Evolutionary conservation across 805 yeast species (phyloP), one percentile per base, ranked within the genome.

Genomic region (Yamadazyma sp.): DNA sequence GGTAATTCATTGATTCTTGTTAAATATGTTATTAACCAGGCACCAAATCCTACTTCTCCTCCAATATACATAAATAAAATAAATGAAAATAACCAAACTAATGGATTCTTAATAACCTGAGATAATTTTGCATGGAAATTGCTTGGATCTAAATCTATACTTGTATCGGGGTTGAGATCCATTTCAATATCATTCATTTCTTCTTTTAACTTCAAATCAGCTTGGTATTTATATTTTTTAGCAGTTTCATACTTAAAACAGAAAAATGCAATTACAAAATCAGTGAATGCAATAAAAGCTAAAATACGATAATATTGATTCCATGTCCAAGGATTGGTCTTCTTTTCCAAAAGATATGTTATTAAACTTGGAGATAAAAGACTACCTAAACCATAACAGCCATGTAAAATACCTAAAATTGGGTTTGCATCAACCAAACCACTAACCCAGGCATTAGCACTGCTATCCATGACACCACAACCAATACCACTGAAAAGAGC

Each of bases 401-500:
- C 73, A 51, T 75, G 81, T 51, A 75, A 50, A 1, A 70, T 49
- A 2, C 80, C 80, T 38, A 75, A 49, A 10, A 75, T 49, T 48
- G 71, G 76, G 52, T 75, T 73, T 5, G 72, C 59, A 43, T 73
- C 71, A 9, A 50, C 59, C 31, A 75, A 55, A 19, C 53, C 51
- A 3, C 78, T 78, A 46, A 73, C 55, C 70, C 76, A 79, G 11
- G 75, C 60, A 45, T 76, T 78, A 47, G 76, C 55, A 7, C 73
- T 57, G 23, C 82, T 75, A 50, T 80, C 86, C 18, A 75, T 44
- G 7, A 70, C 44, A 1, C 87, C 86, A 36, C 63, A 63, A 0
- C 82, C 81, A 26, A 78, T 47, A 0, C 88, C 88, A 30, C 53
- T 51, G 15, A 70, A 44, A 2, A 63, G 47, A 39, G 73, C 67